Percentiles rank a stretch among this genome's conserved stretches.
Conservation (phyloP, 495 filamentous ascomycete species). For the Lepidopterella palustris region DNA sequence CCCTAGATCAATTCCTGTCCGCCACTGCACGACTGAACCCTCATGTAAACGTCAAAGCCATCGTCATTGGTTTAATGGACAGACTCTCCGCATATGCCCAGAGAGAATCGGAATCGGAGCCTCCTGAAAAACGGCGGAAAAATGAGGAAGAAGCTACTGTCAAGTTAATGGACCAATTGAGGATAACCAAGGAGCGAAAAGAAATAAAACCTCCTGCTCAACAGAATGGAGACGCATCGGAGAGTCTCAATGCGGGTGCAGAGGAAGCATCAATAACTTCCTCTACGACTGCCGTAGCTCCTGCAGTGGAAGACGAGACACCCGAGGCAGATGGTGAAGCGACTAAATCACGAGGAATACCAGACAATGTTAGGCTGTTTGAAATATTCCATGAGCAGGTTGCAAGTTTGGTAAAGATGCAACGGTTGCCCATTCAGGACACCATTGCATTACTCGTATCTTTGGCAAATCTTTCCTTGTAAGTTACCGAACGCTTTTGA, state of each 20-base stretch:
- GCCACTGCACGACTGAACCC: constrained; percentile 88
- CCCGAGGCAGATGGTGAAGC: constrained; percentile 31
- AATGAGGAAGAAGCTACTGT: constrained; percentile 77
- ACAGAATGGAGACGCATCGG: constrained; percentile 44
- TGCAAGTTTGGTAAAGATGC: constrained; percentile 80
- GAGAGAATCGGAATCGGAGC: constrained; percentile 70
- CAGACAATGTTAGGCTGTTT: constrained; percentile 82
- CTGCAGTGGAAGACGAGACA: constrained; percentile 34
- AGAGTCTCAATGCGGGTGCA: constrained; percentile 33
- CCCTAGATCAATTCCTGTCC: constrained; percentile 85
- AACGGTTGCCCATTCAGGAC: constrained; percentile 88
- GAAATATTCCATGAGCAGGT: constrained; percentile 98
- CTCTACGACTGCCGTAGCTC: constrained; percentile 19
- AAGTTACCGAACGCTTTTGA: constrained; percentile 21
- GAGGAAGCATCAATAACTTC: constrained; percentile 14
- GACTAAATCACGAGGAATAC: constrained; percentile 62
- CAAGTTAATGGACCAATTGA: constrained; percentile 68
- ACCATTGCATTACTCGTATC: constrained; percentile 89
- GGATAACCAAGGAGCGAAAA: constrained; percentile 55
- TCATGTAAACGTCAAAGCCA: constrained; percentile 94
- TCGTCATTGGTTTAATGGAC: constrained; percentile 97
- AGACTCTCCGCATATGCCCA: constrained; percentile 87
- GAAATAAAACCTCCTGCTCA: constrained; percentile 34
- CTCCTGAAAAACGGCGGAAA: constrained; percentile 62
- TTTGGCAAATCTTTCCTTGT: constrained; percentile 80